Evolutionary conservation across 441 rosid genomes (phyloP).

Genomic region (Syzygium syzygioides): DNA sequence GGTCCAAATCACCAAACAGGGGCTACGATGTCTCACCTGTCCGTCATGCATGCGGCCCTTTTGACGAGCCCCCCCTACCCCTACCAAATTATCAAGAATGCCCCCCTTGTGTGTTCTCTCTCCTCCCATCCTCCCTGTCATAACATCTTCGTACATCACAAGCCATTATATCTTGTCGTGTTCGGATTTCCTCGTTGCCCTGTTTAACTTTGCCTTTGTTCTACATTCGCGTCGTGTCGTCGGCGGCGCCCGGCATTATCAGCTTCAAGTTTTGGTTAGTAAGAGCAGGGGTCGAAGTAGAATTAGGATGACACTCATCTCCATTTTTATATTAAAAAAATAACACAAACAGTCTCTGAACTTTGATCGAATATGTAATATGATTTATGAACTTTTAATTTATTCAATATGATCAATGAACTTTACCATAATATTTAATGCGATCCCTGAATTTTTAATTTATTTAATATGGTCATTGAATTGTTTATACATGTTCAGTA

Average conservation of each 20-base stretch:
- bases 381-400: too few species aligned
- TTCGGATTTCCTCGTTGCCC: neutral
- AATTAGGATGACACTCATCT: neutral
- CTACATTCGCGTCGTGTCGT: neutral
- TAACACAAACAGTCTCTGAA: too few species aligned
- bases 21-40: neutral
- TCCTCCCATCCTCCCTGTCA: neutral
- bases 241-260: neutral
- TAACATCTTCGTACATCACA: neutral
- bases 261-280: neutral
- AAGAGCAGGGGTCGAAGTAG: neutral
- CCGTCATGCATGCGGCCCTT: neutral
- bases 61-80: too few species aligned
- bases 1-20: neutral
- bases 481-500: too few species aligned
- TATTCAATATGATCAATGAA: too few species aligned
- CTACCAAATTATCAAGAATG: neutral
- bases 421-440: too few species aligned
- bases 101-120: neutral
- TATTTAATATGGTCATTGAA: too few species aligned
- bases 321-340: neutral
- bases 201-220: neutral
- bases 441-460: too few species aligned
- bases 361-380: too few species aligned
- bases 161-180: neutral